Conservation (phyloP, 2,329 filamentous ascomycete genomes). For the Chrysoporthe cubensis region DNA sequence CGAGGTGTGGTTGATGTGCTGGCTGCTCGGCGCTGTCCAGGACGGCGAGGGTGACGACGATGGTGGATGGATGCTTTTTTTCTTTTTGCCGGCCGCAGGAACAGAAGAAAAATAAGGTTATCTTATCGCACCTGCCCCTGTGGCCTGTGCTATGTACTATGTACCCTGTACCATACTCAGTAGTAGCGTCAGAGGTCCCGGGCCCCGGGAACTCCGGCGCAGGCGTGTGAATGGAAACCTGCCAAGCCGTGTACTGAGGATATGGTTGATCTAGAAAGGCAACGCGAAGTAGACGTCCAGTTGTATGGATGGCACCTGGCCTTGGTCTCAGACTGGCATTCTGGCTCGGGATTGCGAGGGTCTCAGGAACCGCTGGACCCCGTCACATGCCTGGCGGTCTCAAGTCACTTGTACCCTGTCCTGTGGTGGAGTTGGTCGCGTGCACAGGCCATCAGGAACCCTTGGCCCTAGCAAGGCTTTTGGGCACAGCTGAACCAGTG, state of each 20-base stretch:
- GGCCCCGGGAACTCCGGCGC: not conserved
- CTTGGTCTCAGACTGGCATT: no score
- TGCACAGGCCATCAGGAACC: constrained; percentile 24
- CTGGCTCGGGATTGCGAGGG: not conserved
- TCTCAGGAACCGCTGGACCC: not conserved
- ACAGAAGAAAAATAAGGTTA: constrained; percentile 26
- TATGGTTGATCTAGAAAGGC: not conserved
- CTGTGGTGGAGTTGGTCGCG: constrained; percentile 9
- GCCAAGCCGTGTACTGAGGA: not conserved
- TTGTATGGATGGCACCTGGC: not conserved
- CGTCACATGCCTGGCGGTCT: constrained; percentile 23
- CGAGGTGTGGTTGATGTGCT: not conserved
- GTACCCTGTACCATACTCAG: no score
- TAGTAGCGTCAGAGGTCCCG: not conserved
- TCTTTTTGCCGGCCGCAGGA: constrained; percentile 1
- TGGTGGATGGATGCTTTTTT: not conserved
- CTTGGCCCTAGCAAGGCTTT: not conserved
- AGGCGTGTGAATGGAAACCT: not conserved
- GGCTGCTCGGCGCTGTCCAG: not conserved
- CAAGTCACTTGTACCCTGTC: constrained; percentile 7
- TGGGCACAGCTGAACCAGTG: not conserved
- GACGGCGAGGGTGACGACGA: not conserved
- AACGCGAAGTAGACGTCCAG: not conserved
- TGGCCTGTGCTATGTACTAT: not conserved
- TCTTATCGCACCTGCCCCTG: constrained; percentile 17